phyloP scores from a whole-genome alignment of 2,329 filamentous ascomycete genomes.

The Neonectria coccinea region DNA sequence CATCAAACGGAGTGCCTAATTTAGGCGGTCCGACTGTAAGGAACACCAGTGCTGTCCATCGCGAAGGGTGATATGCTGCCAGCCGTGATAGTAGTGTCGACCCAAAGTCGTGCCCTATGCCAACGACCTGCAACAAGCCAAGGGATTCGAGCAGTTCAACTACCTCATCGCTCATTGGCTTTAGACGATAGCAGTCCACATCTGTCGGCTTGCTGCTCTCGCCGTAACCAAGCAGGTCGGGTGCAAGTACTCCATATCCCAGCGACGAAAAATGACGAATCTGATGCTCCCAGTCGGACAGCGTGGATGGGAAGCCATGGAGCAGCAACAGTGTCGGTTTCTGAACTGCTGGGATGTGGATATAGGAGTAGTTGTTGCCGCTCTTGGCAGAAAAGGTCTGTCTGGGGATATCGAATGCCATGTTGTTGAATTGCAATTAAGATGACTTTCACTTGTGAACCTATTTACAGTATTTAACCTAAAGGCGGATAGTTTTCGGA shows the following conservation, averaged over 20 bases:
- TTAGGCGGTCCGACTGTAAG: slow-evolving; percentile 48
- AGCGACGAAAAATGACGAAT: slow-evolving; percentile 47
- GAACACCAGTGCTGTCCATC: slow-evolving; percentile 42
- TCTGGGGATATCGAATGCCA: slow-evolving; percentile 22
- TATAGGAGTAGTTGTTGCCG: slow-evolving; percentile 48
- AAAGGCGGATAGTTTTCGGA: slow-evolving; percentile 43
- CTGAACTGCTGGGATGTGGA: slow-evolving; percentile 37
- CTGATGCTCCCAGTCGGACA: slow-evolving; percentile 57
- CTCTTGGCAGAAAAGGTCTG: slow-evolving; percentile 29
- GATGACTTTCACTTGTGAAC: not conserved
- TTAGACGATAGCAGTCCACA: slow-evolving; percentile 47
- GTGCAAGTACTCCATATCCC: slow-evolving; percentile 58
- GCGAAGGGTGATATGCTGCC: slow-evolving; percentile 42
- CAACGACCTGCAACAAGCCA: slow-evolving; percentile 54
- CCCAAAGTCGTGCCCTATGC: slow-evolving; percentile 54
- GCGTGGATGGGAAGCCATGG: slow-evolving; percentile 62
- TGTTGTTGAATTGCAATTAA: not conserved
- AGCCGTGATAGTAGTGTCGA: slow-evolving; percentile 48
- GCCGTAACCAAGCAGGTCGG: slow-evolving; percentile 57
- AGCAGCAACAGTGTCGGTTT: slow-evolving; percentile 57
- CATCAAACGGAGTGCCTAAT: slow-evolving; percentile 46
- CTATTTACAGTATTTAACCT: not conserved
- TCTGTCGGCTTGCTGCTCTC: slow-evolving; percentile 48
- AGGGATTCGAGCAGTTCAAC: slow-evolving; percentile 49
- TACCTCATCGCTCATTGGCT: slow-evolving; percentile 49